phyloP scores from a whole-genome alignment of 768 basidiomycete genomes.

The Hydnomerulius pinastri region DNA sequence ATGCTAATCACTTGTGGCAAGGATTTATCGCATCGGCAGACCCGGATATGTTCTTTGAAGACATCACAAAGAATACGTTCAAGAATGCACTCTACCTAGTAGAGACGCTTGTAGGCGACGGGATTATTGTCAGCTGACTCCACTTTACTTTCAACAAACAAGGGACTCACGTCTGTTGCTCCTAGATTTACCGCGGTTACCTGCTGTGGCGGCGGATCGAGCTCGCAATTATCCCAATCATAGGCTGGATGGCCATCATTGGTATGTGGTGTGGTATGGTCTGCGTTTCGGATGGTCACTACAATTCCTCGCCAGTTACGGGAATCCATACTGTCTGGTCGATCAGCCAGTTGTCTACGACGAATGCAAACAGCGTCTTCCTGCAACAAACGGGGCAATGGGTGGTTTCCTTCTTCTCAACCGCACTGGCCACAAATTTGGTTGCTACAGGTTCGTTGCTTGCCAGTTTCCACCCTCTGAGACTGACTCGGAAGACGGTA shows the following conservation, averaged over 20 bases:
- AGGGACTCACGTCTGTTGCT: background rate
- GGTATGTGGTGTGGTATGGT: background rate
- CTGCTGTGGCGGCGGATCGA: slow-evolving; percentile 4
- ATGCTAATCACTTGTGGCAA: background rate
- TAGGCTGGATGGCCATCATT: background rate
- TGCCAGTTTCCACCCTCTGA: background rate
- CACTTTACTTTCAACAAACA: background rate
- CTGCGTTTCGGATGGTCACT: slow-evolving; percentile 1
- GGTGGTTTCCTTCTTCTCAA: slow-evolving; percentile 11
- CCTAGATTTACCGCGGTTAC: slow-evolving; percentile 12
- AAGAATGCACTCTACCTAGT: slow-evolving; percentile 10
- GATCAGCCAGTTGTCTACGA: background rate
- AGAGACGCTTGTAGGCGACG: slow-evolving; percentile 16
- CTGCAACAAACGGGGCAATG: slow-evolving; percentile 7
- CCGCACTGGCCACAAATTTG: slow-evolving; percentile 11
- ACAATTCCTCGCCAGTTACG: background rate
- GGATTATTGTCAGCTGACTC: slow-evolving; percentile 12
- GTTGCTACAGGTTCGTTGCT: slow-evolving; percentile 6
- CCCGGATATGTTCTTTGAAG: background rate
- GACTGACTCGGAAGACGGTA: background rate
- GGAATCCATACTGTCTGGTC: slow-evolving; percentile 2
- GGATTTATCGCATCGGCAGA: background rate
- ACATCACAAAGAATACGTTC: slow-evolving; percentile 3
- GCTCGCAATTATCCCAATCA: background rate
- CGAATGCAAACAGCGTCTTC: slow-evolving; percentile 3